A percentile compares a stretch with the other conserved stretches of the same genome.
Evolutionary conservation across 2,329 filamentous ascomycete genomes (phyloP).

Genomic region (Magnaporthiopsis rhizophila): DNA sequence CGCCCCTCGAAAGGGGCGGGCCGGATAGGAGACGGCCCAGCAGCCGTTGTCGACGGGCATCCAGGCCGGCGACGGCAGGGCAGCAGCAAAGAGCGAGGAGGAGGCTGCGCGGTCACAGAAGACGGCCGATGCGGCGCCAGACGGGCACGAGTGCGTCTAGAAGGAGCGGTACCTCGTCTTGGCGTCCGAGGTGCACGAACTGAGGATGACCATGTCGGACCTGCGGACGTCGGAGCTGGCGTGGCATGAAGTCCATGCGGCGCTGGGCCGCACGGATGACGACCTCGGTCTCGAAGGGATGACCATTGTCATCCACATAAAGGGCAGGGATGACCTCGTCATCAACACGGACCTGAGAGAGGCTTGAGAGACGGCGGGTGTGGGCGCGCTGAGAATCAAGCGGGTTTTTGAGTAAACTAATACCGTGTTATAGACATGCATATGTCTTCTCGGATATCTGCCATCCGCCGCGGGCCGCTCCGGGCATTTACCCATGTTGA

Average conservation of each 20-base stretch:
- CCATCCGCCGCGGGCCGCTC: too few species aligned
- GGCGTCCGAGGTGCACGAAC: conserved; percentile 30
- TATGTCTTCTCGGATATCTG: too few species aligned
- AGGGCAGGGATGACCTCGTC: conserved; percentile 40
- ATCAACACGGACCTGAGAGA: conserved; percentile 39
- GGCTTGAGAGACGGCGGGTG: neutral
- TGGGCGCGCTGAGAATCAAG: neutral
- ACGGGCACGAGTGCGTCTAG: conserved; percentile 31
- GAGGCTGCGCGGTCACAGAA: neutral
- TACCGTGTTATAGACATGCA: too few species aligned
- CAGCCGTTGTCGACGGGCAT: neutral
- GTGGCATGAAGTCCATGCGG: conserved; percentile 10
- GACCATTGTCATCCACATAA: conserved; percentile 43
- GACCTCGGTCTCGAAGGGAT: conserved; percentile 38
- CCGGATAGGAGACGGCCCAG: neutral
- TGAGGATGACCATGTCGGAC: conserved; percentile 30
- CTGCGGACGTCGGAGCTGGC: conserved; percentile 27
- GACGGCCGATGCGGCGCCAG: too few species aligned
- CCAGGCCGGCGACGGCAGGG: neutral
- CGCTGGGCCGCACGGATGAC: conserved; percentile 19
- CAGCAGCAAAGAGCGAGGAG: neutral
- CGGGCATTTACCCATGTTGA: too few species aligned
- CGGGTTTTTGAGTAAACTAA: too few species aligned
- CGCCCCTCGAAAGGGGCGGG: neutral
- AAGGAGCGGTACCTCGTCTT: conserved; percentile 32